Conservation (phyloP, 2,329 filamentous ascomycete species). For the Scorias spongiosa region DNA sequence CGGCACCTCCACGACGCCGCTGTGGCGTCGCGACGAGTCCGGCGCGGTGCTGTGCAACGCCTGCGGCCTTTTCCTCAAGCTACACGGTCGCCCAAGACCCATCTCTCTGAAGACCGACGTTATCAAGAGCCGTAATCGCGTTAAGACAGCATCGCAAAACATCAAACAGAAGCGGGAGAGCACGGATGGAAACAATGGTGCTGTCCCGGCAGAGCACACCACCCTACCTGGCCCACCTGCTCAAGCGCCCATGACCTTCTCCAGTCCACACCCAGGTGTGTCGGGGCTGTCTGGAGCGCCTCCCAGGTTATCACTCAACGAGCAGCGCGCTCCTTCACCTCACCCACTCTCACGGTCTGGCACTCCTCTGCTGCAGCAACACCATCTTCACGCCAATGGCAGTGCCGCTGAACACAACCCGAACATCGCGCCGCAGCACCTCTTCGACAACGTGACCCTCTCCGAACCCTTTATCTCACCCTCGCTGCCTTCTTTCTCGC, state of each 20-base stretch:
- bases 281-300: constrained; percentile 18
- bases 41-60: constrained; percentile 96
- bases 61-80: constrained; percentile 91
- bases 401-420: constrained; percentile 40
- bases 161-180: constrained; percentile 53
- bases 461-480: constrained; percentile 51
- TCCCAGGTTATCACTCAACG: background rate
- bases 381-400: background rate
- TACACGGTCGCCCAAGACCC: constrained; percentile 82
- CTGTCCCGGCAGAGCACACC: background rate
- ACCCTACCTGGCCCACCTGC: constrained; percentile 6
- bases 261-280: constrained; percentile 31
- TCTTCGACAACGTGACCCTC: constrained; percentile 58
- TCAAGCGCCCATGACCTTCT: constrained; percentile 5
- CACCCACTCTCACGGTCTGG: constrained; percentile 59
- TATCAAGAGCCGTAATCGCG: constrained; percentile 96
- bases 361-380: constrained; percentile 37
- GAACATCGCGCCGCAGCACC: constrained; percentile 57
- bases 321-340: constrained; percentile 7
- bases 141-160: constrained; percentile 71
- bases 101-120: constrained; percentile 98
- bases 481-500: constrained; percentile 27
- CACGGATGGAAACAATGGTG: constrained; percentile 6
- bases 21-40: constrained; percentile 94
- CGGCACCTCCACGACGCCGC: constrained; percentile 80